Conservation (phyloP, 169 alveolate genomes). For the Eimeria brunetti region DNA sequence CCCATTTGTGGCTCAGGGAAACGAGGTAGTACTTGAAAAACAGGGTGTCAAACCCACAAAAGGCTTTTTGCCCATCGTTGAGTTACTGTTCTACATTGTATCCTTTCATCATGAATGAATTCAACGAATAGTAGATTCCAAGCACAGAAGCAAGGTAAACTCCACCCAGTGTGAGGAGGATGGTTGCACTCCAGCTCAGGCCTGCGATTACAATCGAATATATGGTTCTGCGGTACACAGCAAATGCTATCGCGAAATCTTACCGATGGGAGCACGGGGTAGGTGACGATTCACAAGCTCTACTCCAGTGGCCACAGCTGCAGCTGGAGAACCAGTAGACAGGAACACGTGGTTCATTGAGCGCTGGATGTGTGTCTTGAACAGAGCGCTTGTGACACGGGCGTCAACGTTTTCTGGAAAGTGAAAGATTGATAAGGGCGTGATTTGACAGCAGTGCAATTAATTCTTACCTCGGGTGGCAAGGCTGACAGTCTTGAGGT, state of each 20-base stretch:
- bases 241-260: background rate
- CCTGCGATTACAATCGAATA: conserved; percentile 22
- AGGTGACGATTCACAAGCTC: conserved; percentile 64
- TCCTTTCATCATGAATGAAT: conserved; percentile 46
- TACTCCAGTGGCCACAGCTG: conserved; percentile 72
- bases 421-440: background rate
- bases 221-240: background rate
- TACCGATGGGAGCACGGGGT: conserved; percentile 73
- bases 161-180: conserved; percentile 63
- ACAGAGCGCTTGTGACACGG: conserved; percentile 48
- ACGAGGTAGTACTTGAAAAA: conserved; percentile 14
- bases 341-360: conserved; percentile 68
- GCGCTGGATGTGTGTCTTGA: conserved; percentile 73
- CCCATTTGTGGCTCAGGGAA: background rate
- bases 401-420: conserved; percentile 71
- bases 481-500: conserved; percentile 71
- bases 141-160: conserved; percentile 68
- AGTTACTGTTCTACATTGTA: conserved; percentile 61
- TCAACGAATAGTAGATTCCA: conserved; percentile 61
- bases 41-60: conserved; percentile 1
- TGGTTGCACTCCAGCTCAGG: conserved; percentile 69
- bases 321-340: conserved; percentile 71
- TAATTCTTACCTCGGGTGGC: conserved; percentile 76
- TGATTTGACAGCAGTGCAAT: background rate
- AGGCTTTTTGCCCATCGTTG: conserved; percentile 20